Percentiles rank a stretch among this genome's conserved stretches.
Conservation (phyloP, 1,284 basidiomycete species). For the Cryptococcus sp. region DNA sequence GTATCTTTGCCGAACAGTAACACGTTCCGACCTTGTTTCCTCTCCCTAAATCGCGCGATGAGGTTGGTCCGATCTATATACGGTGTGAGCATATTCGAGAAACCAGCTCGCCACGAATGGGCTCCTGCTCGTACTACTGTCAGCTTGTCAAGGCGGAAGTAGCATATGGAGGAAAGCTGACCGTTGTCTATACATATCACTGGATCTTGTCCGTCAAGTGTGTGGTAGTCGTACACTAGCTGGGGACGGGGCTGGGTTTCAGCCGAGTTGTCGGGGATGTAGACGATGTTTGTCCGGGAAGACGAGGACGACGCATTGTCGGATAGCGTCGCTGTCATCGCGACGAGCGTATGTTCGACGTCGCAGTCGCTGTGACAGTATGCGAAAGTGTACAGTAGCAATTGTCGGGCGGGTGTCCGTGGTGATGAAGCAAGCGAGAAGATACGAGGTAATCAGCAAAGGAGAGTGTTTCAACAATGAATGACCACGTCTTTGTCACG, state of each 20-base stretch:
- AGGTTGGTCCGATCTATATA: constrained; percentile 68
- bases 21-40: constrained; percentile 74
- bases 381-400: too few relatives aligned
- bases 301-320: constrained; percentile 24
- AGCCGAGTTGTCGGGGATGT: constrained; percentile 34
- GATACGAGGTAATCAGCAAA: too few relatives aligned
- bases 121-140: constrained; percentile 57
- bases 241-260: constrained; percentile 29
- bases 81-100: constrained; percentile 57
- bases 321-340: constrained; percentile 13
- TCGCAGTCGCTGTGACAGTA: too few relatives aligned
- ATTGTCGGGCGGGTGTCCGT: too few relatives aligned
- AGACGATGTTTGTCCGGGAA: constrained; percentile 29
- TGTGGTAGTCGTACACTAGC: constrained; percentile 36
- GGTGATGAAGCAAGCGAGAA: too few relatives aligned
- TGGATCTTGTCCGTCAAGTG: constrained; percentile 32
- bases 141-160: background rate
- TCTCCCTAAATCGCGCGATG: constrained; percentile 82
- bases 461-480: too few relatives aligned
- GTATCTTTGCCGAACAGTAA: constrained; percentile 81
- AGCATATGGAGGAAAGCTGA: constrained; percentile 20
- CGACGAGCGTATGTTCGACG: background rate
- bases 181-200: constrained; percentile 87
- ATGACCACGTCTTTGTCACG: too few relatives aligned
- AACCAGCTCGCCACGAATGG: constrained; percentile 86